Base-by-base conservation (phyloP, 192 early-diverging fungal species). In the Coemansia guatemalensis region DNA sequence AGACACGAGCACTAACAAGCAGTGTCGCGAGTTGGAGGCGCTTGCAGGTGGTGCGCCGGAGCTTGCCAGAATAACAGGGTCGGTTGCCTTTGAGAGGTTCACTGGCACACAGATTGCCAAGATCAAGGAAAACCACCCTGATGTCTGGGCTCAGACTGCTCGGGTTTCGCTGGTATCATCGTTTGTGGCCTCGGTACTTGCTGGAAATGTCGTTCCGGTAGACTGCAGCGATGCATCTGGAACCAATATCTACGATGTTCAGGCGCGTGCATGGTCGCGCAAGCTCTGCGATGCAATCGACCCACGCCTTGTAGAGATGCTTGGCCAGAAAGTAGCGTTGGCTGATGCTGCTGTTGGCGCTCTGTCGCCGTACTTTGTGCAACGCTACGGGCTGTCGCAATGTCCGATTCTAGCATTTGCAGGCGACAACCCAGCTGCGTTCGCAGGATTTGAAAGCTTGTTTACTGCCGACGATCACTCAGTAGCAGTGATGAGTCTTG, bases 161-260 rank as follows among this genome's bases (percentile, higher is more conserved):
- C 81, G 84, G 5, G 89, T 95, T 12, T 87, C 87, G 0, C 77
- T 95, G 0, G 87, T 93, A 12, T 88, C 85, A 22, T 92, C 90
- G 21, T 91, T 95, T 63, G 47, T 85, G 5, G 82, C 89, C 1
- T 85, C 86, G 17, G 51, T 95, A 18, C 66, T 95, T 6, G 48
- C 85, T 3, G 88, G 87, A 5, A 39, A 72, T 1, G 70, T 82
- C 20, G 83, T 81, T 0, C 78, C 85, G 8, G 84, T 93, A 3
- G 93, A 95, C 71, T 69, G 73, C 3, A 75, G 84, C 24, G 93
- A 95, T 62, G 93, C 85, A 0, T 88, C 88, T 8, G 93, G 93
- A 0, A 95, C 91, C 81, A 95, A 95, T 62, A 63, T 93, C 44
- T 71, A 93, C 57, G 79, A 95, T 66, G 82, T 93, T 20, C 66